Evolutionary conservation across 768 basidiomycete genomes (phyloP), one percentile per base, ranked within the genome.

Genomic region (Suillus occidentalis): DNA sequence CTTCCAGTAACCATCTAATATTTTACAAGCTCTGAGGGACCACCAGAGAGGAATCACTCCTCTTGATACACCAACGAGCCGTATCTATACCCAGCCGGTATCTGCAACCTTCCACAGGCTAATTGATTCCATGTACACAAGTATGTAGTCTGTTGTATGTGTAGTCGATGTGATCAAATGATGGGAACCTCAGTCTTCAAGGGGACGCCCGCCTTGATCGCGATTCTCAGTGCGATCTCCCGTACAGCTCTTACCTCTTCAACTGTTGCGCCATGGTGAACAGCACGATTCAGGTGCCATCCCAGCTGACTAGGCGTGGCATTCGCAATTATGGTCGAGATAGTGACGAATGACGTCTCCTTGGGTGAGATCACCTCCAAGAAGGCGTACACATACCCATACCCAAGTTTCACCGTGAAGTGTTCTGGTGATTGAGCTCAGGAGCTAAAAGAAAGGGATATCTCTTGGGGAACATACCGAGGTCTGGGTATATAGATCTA

Each of bases 221-320:
- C 83, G 10, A 86, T 81, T 53, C 81, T 79, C 45, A 90, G 84
- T 18, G 86, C 78, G 52, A 89, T 86, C 52, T 78, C 69, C 22
- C 89, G 78, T 12, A 87, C 85, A 3, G 87, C 87, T 47, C 75
- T 75, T 8, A 81, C 80, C 68, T 89, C 82, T 16, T 83, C 84
- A n/a, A 77, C 63, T 3, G 79, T 83, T 13, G 87, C 88, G 3
- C 87, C 87, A 52, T 80, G 77, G 61, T 86, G 77, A 52, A 79
- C 77, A 4, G 88, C 87, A 16, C 85, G 84, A 16, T 79, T 77
- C 22, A 90, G 76, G 69, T 90, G 89, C 89, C 89, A 90, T n/a
- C 66, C 75, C 34, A 87, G 84, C 70, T 89, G 88, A 43, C 78
- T 82, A 0, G 87, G 86, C 40, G 86, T 83, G 71, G 89, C 88